Conservation (phyloP, 2,329 filamentous ascomycete genomes). For the Penicillium digitatum region DNA sequence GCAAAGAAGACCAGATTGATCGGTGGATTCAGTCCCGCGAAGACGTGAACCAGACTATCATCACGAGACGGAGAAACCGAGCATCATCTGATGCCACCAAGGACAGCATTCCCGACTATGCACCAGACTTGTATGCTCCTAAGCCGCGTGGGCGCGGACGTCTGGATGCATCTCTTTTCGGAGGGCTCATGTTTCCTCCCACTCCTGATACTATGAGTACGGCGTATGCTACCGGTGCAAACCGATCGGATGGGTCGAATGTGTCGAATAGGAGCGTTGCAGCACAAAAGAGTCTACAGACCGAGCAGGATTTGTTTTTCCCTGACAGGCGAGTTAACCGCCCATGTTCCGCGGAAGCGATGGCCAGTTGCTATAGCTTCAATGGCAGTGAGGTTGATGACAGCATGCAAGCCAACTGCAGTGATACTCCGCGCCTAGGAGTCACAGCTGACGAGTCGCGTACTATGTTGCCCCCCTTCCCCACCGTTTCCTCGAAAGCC, state of each 20-base stretch:
- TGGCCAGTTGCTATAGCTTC: conserved; percentile 32
- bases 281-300: conserved; percentile 24
- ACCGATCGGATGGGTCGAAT: conserved; percentile 26
- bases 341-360: conserved; percentile 35
- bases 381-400: conserved; percentile 28
- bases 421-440: conserved; percentile 29
- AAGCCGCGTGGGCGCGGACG: conserved; percentile 27
- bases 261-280: conserved; percentile 33
- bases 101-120: conserved; percentile 19
- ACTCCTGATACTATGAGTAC: conserved; percentile 46
- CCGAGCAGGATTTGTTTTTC: conserved; percentile 20
- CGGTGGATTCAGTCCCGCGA: conserved; percentile 32
- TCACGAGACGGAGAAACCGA: conserved; percentile 18
- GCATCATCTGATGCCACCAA: conserved; percentile 23
- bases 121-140: conserved; percentile 24
- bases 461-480: conserved; percentile 34
- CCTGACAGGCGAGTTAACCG: conserved; percentile 24
- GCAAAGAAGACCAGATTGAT: conserved; percentile 27
- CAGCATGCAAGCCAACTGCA: conserved; percentile 33
- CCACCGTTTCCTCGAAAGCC: conserved; percentile 26
- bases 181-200: conserved; percentile 35
- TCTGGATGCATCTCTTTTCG: conserved; percentile 33
- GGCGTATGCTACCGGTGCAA: conserved; percentile 28
- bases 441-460: conserved; percentile 23
- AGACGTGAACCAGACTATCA: conserved; percentile 17